A percentile compares a stretch with the other conserved stretches of the same genome.
phyloP scores from a whole-genome alignment of 352 stramenopile species.

The Pythium grandisporangium region DNA sequence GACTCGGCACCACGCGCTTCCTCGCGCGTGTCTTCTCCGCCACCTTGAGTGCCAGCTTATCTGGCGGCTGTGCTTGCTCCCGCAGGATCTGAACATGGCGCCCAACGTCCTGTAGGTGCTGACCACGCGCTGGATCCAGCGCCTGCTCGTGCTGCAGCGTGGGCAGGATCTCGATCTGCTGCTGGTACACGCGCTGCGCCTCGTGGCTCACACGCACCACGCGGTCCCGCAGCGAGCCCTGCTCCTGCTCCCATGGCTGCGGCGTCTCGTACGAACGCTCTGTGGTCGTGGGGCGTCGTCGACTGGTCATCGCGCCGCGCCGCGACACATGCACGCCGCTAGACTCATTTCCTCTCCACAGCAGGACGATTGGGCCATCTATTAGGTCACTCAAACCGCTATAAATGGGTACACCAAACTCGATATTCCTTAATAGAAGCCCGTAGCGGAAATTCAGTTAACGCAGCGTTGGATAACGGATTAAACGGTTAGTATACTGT shows the following conservation, averaged over 20 bases:
- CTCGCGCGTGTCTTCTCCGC: slow-evolving; percentile 9
- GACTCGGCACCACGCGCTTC: slow-evolving; percentile 47
- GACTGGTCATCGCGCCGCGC: too few relatives aligned
- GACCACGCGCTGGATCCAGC: slow-evolving; percentile 17
- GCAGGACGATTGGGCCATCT: too few relatives aligned
- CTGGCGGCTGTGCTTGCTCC: slow-evolving; percentile 24
- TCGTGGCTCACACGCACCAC: slow-evolving; percentile 44
- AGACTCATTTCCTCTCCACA: too few relatives aligned
- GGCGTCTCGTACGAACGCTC: slow-evolving; percentile 28
- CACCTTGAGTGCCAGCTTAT: slow-evolving; percentile 17
- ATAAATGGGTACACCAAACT: slow-evolving; percentile 12
- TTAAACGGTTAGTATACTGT: too few relatives aligned
- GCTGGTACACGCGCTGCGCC: slow-evolving; percentile 34
- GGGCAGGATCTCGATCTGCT: slow-evolving; percentile 47
- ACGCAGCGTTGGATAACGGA: too few relatives aligned
- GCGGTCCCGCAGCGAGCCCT: slow-evolving; percentile 35
- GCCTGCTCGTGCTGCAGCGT: slow-evolving; percentile 37
- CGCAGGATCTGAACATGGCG: slow-evolving; percentile 40
- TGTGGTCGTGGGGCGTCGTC: slow-evolving; percentile 1
- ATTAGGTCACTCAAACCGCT: slow-evolving; percentile 6
- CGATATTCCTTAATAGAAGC: too few relatives aligned
- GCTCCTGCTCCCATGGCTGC: slow-evolving; percentile 40
- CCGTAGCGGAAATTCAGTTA: too few relatives aligned
- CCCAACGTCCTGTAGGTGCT: slow-evolving; percentile 58
- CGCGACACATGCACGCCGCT: too few relatives aligned